Evolutionary conservation across 2,329 filamentous ascomycete genomes (phyloP).

Genomic region (Lasiodiplodia gonubiensis): DNA sequence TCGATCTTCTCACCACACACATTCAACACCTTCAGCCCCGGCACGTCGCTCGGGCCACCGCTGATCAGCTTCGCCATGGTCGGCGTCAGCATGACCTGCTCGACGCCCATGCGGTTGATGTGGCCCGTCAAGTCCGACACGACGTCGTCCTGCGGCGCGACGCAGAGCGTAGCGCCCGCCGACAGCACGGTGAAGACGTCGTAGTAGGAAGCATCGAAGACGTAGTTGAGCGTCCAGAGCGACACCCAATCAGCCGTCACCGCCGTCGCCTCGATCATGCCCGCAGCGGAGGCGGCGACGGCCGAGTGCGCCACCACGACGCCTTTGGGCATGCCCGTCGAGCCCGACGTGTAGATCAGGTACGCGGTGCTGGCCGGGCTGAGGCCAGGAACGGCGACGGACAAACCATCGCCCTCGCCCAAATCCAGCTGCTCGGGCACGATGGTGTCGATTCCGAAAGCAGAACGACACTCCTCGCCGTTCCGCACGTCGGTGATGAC

Average conservation of each 20-base stretch:
- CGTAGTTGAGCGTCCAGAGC: slow-evolving; percentile 14
- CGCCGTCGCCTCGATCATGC: not conserved
- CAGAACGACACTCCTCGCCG: not conserved
- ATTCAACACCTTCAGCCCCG: not conserved
- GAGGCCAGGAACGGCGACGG: not conserved
- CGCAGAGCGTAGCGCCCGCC: slow-evolving; percentile 7
- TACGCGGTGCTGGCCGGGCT: slow-evolving; percentile 14
- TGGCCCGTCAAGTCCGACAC: not conserved
- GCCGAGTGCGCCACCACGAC: slow-evolving; percentile 20
- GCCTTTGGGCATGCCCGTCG: slow-evolving; percentile 35
- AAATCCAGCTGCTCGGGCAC: not conserved
- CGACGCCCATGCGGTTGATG: slow-evolving; percentile 14
- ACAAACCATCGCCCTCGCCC: too few species aligned
- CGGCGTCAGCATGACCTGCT: slow-evolving; percentile 13
- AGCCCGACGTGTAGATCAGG: slow-evolving; percentile 34
- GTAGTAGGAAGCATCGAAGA: slow-evolving; percentile 17
- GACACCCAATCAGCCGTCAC: not conserved
- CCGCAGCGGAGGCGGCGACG: not conserved
- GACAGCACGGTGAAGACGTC: slow-evolving; percentile 13
- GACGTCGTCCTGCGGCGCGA: not conserved
- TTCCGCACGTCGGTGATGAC: not conserved
- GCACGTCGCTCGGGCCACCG: not conserved
- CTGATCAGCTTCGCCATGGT: slow-evolving; percentile 14
- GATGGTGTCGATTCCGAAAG: not conserved
- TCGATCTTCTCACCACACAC: slow-evolving; percentile 11